phyloP scores from a whole-genome alignment of 495 filamentous ascomycete genomes.

The Lophiostoma macrostomum region DNA sequence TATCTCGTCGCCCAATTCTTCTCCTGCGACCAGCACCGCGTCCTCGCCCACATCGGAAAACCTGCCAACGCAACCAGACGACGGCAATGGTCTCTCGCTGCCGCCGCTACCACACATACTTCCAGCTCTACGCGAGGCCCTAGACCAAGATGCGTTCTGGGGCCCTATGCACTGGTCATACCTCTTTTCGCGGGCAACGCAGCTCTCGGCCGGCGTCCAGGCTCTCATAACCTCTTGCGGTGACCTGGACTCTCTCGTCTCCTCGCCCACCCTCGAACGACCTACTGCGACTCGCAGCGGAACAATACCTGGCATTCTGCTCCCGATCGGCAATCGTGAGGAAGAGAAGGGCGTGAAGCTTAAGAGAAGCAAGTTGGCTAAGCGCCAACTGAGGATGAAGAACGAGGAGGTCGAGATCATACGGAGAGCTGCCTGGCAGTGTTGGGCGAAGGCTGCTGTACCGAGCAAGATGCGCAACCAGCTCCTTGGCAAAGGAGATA shows the following conservation, averaged over 20 bases:
- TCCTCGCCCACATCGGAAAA: conserved; percentile 2
- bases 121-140: conserved; percentile 50
- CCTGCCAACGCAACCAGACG: conserved; percentile 35
- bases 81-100: conserved; percentile 8
- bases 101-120: conserved; percentile 55
- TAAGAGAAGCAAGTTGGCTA: conserved; percentile 22
- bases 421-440: conserved; percentile 19
- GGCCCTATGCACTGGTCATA: conserved; percentile 55
- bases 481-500: conserved; percentile 15
- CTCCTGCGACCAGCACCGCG: conserved; percentile 1
- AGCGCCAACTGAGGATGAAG: conserved; percentile 27
- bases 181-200: conserved; percentile 52
- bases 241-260: conserved; percentile 42
- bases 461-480: conserved; percentile 16
- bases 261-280: conserved; percentile 5
- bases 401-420: conserved; percentile 27
- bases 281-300: neutral
- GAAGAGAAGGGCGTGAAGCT: conserved; percentile 20
- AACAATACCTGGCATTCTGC: neutral
- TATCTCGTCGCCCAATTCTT: conserved; percentile 32
- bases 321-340: neutral
- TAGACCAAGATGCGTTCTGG: conserved; percentile 57
- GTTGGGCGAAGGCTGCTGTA: conserved; percentile 28
- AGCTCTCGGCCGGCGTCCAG: conserved; percentile 52
- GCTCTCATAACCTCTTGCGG: conserved; percentile 54